These are phyloP conservation scores for Rhynchospora pubera DNA, from an alignment of 176 grass and related monocot species.

Conservation along the genomic window DNA sequence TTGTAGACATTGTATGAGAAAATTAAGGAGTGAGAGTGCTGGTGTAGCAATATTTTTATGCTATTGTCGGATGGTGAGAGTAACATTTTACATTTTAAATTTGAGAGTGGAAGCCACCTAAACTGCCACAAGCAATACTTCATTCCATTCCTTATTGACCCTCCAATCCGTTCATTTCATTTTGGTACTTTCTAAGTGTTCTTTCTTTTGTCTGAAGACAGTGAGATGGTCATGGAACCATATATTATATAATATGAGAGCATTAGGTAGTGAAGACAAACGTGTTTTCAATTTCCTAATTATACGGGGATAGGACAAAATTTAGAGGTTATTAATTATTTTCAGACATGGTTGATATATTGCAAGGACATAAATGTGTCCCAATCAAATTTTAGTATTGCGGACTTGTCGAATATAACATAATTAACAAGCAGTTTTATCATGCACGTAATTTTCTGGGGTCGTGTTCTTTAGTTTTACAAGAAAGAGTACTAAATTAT, in stretches of 20 bases:
- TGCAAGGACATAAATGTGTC: background rate
- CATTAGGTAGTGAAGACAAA: background rate
- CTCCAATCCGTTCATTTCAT: background rate
- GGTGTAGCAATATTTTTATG: slow-evolving; percentile 1
- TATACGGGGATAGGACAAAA: background rate
- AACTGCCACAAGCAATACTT: slow-evolving; percentile 11
- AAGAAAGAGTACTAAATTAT: too few species aligned
- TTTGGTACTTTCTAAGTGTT: background rate
- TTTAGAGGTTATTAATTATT: background rate
- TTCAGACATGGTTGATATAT: background rate
- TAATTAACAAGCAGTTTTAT: too few species aligned
- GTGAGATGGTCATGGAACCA: background rate
- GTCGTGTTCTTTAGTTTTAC: too few species aligned
- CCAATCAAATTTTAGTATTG: background rate
- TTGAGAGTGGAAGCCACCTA: background rate
- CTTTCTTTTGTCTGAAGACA: background rate
- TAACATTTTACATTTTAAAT: slow-evolving; percentile 13
- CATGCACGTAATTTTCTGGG: too few species aligned
- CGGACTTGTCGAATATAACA: background rate
- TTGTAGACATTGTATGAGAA: slow-evolving; percentile 13
- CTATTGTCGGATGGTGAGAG: slow-evolving; percentile 10
- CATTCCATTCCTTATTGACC: slow-evolving; percentile 9
- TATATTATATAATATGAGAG: background rate
- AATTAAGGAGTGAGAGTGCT: background rate
- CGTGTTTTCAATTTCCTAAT: background rate